These are phyloP conservation scores for Blastocystis hominis DNA, from an alignment of 352 stramenopile genomes.

Conservation along the genomic window DNA sequence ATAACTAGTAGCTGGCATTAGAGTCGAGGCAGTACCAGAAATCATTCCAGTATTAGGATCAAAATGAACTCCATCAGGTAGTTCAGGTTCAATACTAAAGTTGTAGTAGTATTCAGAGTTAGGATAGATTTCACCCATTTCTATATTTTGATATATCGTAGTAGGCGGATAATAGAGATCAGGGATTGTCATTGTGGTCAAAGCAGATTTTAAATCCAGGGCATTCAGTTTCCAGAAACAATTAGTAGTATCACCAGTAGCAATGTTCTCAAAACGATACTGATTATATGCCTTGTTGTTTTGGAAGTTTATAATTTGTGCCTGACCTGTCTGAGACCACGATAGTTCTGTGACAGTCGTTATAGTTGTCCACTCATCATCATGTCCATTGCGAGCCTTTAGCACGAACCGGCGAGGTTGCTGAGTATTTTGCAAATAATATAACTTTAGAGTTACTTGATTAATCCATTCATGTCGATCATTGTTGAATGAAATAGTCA, in stretches of 20 bases:
- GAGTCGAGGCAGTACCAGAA: background rate
- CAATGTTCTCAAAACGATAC: background rate
- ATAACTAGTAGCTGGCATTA: background rate
- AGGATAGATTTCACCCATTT: slow-evolving; percentile 38
- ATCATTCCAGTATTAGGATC: slow-evolving; percentile 10
- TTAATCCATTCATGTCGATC: background rate
- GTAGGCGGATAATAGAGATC: background rate
- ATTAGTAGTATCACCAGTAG: background rate
- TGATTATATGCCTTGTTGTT: slow-evolving; percentile 26
- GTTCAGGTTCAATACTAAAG: background rate
- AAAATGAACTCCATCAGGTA: slow-evolving; percentile 8
- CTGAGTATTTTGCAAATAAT: background rate
- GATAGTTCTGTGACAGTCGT: background rate
- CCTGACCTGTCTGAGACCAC: background rate
- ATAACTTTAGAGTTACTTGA: background rate
- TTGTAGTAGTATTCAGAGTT: background rate
- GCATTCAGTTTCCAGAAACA: background rate
- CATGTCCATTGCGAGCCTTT: background rate
- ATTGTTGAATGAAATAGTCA: background rate
- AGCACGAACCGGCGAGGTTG: background rate
- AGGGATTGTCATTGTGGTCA: background rate
- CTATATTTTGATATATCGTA: background rate
- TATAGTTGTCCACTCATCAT: background rate
- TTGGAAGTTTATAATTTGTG: background rate
- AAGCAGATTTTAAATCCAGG: background rate